A percentile compares a stretch with the other conserved stretches of the same genome.
These are phyloP conservation scores for Ceratocystis papillata DNA, from an alignment of 2,329 filamentous ascomycete species.

Conservation along the genomic window DNA sequence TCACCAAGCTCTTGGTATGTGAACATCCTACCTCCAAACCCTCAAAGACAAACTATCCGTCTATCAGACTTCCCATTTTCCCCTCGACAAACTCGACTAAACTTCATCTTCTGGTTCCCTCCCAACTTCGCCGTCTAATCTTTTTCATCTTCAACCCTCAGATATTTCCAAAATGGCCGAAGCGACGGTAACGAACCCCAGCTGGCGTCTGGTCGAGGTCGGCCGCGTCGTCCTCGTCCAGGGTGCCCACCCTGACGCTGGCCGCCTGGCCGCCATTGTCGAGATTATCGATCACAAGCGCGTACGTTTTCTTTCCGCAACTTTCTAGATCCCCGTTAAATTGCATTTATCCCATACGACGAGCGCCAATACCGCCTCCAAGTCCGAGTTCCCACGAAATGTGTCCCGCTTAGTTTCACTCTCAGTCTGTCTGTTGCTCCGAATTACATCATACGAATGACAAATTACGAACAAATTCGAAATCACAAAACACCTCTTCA, in stretches of 20 bases:
- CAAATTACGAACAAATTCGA: no score
- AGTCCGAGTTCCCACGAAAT: not conserved
- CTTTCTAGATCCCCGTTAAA: not conserved
- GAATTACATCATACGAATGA: no score
- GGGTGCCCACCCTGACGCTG: conserved; percentile 62
- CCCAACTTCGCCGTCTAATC: conserved; percentile 26
- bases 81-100: conserved; percentile 18
- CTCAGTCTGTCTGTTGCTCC: no score
- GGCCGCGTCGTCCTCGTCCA: conserved; percentile 93
- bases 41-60: conserved; percentile 16
- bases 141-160: conserved; percentile 28
- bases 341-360: not conserved
- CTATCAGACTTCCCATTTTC: not conserved
- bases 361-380: not conserved
- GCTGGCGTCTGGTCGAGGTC: conserved; percentile 96
- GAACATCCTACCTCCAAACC: conserved; percentile 22
- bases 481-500: no score
- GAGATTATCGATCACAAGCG: conserved; percentile 99
- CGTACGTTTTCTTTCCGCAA: conserved; percentile 54
- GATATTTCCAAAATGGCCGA: conserved; percentile 57
- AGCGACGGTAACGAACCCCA: conserved; percentile 68
- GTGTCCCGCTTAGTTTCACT: no score
- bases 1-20: conserved; percentile 25
- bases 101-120: conserved; percentile 20
- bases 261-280: conserved; percentile 86